Evolutionary conservation across 192 early-diverging fungal species (phyloP), one percentile per base, ranked within the genome.

Genomic region (Coemansia aciculifera): DNA sequence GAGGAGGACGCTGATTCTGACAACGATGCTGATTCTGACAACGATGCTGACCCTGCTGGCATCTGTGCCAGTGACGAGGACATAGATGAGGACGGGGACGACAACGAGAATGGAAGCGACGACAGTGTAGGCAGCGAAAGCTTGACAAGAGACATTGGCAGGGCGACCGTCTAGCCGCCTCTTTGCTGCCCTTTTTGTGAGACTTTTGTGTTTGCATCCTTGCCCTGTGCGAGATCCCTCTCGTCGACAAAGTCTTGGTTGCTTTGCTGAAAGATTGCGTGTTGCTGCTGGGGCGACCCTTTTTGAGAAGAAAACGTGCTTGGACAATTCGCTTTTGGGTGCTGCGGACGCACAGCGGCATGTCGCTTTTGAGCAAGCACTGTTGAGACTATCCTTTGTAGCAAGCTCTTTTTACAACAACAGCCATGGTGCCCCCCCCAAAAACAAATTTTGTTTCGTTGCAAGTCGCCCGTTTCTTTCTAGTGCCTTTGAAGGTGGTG

Each of bases 121-220:
- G 51, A 38, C 49, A 44, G 37, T 57, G 56, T 57, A 5, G 54
- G 49, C 23, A 67, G 56, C 51, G 49, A 57, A n/a, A 38, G 23
- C 13, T 24, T 67, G 49, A n/a, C 51, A n/a, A 59, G 49, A 59
- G 51, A 67, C 49, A 59, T 67, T 59, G 36, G 49, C 32, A 57
- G 23, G 51, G 52, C 56, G 7, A 67, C 49, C 19, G 49, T 67
- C 24, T 67, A 59, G 31, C 40, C 9, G 6, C 23, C 2, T 21
- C 49, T 48, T 48, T 48, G 44, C 2, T 21, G 44, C 15, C 5
- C 19, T n/a, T 9, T 48, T 48, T 21, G 5, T 7, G 29, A n/a
- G 52, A 6, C 27, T 32, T 52, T 54, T 51, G 48, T 23, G 48
- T 23, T 23, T 11, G 6, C 8, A 6, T 19, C 10, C 2, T 19